These are phyloP conservation scores for Alternaria angustiovoidea DNA, from an alignment of 2,329 filamentous ascomycete species.

Conservation along the genomic window DNA sequence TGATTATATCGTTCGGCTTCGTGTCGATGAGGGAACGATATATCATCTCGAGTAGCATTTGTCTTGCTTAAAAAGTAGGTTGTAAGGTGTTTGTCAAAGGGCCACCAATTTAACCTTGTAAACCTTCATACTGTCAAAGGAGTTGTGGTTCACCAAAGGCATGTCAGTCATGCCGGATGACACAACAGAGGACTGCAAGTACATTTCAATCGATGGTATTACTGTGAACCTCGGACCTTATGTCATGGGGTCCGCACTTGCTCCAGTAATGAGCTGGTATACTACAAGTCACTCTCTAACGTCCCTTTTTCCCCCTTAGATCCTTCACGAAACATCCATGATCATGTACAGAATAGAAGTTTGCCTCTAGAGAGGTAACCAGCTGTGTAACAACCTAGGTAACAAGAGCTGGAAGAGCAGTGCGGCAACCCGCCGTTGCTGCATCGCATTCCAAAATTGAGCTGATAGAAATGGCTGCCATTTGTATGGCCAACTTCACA, in stretches of 20 bases:
- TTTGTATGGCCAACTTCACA: slow-evolving; percentile 29
- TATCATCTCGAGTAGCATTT: no score
- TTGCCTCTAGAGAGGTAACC: neutral
- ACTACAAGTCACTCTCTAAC: neutral
- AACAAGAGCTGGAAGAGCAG: no score
- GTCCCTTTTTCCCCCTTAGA: neutral
- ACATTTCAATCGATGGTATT: neutral
- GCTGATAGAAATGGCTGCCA: neutral
- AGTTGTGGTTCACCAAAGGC: neutral
- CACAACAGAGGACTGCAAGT: no score
- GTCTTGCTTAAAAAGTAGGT: no score
- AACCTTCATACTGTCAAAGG: no score
- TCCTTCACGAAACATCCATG: neutral
- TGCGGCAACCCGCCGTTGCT: neutral
- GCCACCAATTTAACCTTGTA: no score
- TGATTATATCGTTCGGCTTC: no score
- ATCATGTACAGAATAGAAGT: neutral
- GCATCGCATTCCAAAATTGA: neutral
- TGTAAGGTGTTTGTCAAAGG: no score
- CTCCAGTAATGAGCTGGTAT: slow-evolving; percentile 10
- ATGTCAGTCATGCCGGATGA: no score
- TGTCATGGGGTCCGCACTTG: neutral
- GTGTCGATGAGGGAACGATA: no score
- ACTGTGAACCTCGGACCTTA: neutral
- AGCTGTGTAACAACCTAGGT: neutral